Percentiles rank a stretch among this genome's conserved stretches.
phyloP scores from a whole-genome alignment of 768 basidiomycete genomes.

The Fomitopsis pulvina region DNA sequence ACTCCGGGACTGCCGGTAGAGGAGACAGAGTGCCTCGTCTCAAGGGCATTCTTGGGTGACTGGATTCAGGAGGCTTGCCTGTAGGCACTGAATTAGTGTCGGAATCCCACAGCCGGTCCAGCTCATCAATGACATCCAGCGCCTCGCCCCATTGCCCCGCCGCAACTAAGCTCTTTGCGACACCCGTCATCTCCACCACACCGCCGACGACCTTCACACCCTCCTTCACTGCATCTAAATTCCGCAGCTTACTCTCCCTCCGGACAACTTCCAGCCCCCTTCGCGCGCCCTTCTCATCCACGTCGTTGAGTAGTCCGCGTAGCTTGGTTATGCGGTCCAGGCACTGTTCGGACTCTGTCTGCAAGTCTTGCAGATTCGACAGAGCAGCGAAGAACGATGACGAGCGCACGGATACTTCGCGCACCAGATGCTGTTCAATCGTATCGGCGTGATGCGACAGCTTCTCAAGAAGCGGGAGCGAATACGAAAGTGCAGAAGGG shows the following conservation, averaged over 20 bases:
- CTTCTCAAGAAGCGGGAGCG: constrained; percentile 76
- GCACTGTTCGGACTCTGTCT: constrained; percentile 82
- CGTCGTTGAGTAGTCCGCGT: constrained; percentile 62
- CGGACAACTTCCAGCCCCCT: constrained; percentile 73
- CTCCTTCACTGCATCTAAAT: constrained; percentile 53
- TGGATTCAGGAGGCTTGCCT: neutral
- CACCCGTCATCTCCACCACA: constrained; percentile 71
- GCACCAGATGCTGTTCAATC: constrained; percentile 89
- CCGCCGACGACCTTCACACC: constrained; percentile 59
- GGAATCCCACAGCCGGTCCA: constrained; percentile 52
- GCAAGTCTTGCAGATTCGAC: constrained; percentile 88
- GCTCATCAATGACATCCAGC: constrained; percentile 62
- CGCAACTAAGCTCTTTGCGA: constrained; percentile 67
- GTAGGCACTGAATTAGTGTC: neutral
- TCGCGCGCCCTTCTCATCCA: constrained; percentile 72
- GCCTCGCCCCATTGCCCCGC: constrained; percentile 89
- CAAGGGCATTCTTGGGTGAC: neutral
- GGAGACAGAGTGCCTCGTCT: constrained; percentile 14
- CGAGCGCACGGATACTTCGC: constrained; percentile 86
- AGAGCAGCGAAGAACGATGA: constrained; percentile 95
- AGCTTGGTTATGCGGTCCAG: constrained; percentile 69
- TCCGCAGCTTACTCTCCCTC: constrained; percentile 52
- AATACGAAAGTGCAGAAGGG: constrained; percentile 56
- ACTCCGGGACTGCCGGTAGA: constrained; percentile 20
- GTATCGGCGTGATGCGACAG: constrained; percentile 91